Percentiles rank a stretch among this genome's conserved stretches.
These are phyloP conservation scores for Allantophomopsis lycopodina DNA, from an alignment of 2,329 filamentous ascomycete species.

Conservation along the genomic window DNA sequence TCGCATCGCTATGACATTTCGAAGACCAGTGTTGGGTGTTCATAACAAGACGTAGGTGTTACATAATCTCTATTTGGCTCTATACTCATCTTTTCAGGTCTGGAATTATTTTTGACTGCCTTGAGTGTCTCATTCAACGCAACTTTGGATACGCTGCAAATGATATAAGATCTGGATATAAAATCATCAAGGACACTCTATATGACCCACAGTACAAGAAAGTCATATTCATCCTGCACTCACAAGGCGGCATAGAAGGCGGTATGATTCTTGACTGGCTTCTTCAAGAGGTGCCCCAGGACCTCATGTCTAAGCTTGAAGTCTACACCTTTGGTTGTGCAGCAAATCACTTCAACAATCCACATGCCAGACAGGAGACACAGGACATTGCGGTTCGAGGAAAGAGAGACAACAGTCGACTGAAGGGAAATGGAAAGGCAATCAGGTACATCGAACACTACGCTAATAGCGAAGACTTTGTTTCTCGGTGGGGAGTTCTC, in stretches of 20 bases:
- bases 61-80: not conserved
- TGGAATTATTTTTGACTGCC: constrained; percentile 62
- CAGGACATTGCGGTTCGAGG: not conserved
- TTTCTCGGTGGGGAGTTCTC: constrained; percentile 59
- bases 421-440: constrained; percentile 15
- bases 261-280: constrained; percentile 66
- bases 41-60: constrained; percentile 49
- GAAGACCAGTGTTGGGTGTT: constrained; percentile 55
- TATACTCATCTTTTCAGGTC: constrained; percentile 4
- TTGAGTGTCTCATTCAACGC: constrained; percentile 67
- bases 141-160: constrained; percentile 59
- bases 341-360: constrained; percentile 69
- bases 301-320: constrained; percentile 54
- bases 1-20: constrained; percentile 57
- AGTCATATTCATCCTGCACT: constrained; percentile 62
- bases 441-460: constrained; percentile 69
- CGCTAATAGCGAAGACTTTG: constrained; percentile 59
- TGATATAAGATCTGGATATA: constrained; percentile 50
- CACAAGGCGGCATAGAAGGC: constrained; percentile 64
- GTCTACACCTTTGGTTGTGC: constrained; percentile 66
- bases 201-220: constrained; percentile 49
- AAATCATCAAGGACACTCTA: constrained; percentile 47
- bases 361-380: constrained; percentile 26
- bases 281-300: constrained; percentile 54
- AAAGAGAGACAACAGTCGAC: not conserved